Percentiles rank a stretch among this genome's conserved stretches.
These are phyloP conservation scores for Leucogyrophana mollusca DNA, from an alignment of 768 basidiomycete genomes.

Conservation along the genomic window DNA sequence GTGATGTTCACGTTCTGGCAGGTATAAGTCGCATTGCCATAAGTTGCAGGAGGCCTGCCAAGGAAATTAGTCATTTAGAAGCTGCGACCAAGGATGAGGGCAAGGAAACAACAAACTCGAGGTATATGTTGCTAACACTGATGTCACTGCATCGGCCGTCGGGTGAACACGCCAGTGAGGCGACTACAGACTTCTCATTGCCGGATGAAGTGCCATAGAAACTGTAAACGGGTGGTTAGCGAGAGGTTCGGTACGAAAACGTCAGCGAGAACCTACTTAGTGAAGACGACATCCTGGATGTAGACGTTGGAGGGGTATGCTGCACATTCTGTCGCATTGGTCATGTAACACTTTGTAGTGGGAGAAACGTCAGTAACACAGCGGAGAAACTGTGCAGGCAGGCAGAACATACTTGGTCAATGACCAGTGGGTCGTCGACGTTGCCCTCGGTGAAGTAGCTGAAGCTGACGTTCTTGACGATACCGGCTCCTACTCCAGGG, in stretches of 20 bases:
- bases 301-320: conserved; percentile 53
- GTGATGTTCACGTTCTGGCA: conserved; percentile 55
- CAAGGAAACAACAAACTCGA: conserved; percentile 36
- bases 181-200: conserved; percentile 44
- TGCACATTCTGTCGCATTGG: conserved; percentile 44
- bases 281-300: conserved; percentile 59
- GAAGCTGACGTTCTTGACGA: conserved; percentile 58
- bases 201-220: conserved; percentile 59
- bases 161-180: conserved; percentile 54
- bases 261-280: conserved; percentile 33
- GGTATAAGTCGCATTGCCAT: conserved; percentile 43
- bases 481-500: conserved; percentile 53
- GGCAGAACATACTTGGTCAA: conserved; percentile 44
- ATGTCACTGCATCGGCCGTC: conserved; percentile 50
- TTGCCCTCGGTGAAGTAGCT: conserved; percentile 48
- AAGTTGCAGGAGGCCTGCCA: conserved; percentile 32
- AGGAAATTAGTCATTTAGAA: neutral
- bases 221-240: conserved; percentile 25
- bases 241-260: neutral
- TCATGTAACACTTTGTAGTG: conserved; percentile 45
- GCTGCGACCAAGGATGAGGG: neutral
- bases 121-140: conserved; percentile 43
- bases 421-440: conserved; percentile 59
- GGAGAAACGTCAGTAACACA: neutral
- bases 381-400: neutral